Evolutionary conservation across 441 rosid genomes (phyloP).

Genomic region (Corymbia calophylla): DNA sequence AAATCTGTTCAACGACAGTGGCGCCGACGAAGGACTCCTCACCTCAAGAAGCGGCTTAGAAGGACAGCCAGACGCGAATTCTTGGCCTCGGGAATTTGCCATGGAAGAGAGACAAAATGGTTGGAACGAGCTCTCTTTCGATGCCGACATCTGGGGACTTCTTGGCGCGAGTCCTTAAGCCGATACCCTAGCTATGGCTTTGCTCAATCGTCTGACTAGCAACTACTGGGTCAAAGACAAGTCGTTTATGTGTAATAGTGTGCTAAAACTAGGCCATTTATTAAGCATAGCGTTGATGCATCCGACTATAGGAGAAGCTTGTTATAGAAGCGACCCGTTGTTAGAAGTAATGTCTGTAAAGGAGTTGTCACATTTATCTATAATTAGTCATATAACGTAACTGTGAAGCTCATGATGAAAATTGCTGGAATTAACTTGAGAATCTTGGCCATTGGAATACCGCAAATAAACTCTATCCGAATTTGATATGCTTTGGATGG

Average conservation of each 20-base stretch:
- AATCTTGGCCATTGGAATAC: not conserved
- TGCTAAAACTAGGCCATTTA: not conserved
- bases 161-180: not conserved
- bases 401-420: not conserved
- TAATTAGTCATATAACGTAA: not conserved
- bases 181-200: not conserved
- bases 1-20: not conserved
- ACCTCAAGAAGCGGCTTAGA: not conserved
- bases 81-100: not conserved
- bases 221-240: not conserved
- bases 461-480: not conserved
- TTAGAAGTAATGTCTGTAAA: not conserved
- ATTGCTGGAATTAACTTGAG: not conserved
- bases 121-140: not conserved
- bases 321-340: not conserved
- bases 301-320: not conserved
- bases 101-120: not conserved
- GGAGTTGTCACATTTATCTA: not conserved
- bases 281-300: not conserved
- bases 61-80: not conserved
- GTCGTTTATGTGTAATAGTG: not conserved
- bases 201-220: not conserved
- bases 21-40: not conserved
- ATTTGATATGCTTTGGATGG: not conserved
- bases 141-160: not conserved